A percentile compares a stretch with the other conserved stretches of the same genome.
phyloP scores from a whole-genome alignment of 768 basidiomycete species.

The Stropharia rugosoannulata region DNA sequence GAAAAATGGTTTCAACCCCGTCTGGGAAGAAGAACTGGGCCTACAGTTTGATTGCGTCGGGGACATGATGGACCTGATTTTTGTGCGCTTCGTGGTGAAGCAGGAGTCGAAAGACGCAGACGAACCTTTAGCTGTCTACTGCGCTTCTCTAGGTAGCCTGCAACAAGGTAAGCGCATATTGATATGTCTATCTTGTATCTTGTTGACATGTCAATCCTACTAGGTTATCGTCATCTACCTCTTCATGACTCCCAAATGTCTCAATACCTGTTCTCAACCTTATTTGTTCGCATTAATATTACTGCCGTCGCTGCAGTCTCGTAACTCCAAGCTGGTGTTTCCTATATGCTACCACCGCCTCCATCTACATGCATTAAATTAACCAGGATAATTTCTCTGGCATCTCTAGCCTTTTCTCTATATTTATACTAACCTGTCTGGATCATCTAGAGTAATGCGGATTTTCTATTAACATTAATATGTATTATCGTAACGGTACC shows the following conservation, averaged over 20 bases:
- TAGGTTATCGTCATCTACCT: constrained; percentile 89
- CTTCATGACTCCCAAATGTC: constrained; percentile 85
- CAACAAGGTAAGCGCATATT: constrained; percentile 53
- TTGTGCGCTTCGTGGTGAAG: constrained; percentile 76
- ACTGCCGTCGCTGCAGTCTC: background rate
- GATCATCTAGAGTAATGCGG: no score
- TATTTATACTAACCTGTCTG: no score
- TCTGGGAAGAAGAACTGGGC: constrained; percentile 71
- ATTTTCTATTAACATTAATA: no score
- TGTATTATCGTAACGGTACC: no score
- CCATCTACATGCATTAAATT: constrained; percentile 76
- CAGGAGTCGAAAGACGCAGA: constrained; percentile 51
- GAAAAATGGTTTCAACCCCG: constrained; percentile 92
- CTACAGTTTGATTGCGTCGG: constrained; percentile 76
- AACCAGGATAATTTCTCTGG: no score
- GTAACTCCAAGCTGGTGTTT: background rate
- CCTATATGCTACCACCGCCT: constrained; percentile 5
- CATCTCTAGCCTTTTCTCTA: no score
- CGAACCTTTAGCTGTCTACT: constrained; percentile 72
- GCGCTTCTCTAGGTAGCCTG: constrained; percentile 67
- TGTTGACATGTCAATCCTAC: background rate
- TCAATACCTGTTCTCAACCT: constrained; percentile 90
- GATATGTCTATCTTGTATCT: background rate
- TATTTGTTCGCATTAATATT: constrained; percentile 69
- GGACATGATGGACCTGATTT: constrained; percentile 77